phyloP scores from a whole-genome alignment of 2,329 filamentous ascomycete genomes.

The Penicillium janthinellum region DNA sequence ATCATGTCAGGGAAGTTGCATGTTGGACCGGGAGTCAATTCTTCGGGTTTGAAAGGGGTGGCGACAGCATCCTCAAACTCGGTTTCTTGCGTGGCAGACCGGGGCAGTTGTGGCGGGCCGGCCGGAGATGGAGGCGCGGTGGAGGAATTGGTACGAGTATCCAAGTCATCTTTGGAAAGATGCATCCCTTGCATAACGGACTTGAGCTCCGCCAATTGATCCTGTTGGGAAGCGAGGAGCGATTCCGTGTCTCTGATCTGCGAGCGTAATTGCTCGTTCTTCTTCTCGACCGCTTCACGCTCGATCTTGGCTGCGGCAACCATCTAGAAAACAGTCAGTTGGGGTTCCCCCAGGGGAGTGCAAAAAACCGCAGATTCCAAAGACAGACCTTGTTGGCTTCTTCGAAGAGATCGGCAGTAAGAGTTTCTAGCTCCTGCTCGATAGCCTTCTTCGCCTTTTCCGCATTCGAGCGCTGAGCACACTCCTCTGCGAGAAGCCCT shows the following conservation, averaged over 20 bases:
- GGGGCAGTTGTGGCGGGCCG: constrained; percentile 58
- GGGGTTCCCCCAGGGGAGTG: not conserved
- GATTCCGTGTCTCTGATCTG: constrained; percentile 86
- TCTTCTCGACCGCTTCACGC: constrained; percentile 76
- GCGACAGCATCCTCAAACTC: constrained; percentile 62
- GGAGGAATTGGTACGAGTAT: constrained; percentile 66
- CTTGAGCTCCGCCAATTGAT: constrained; percentile 90
- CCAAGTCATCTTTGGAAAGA: constrained; percentile 68
- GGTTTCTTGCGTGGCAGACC: constrained; percentile 55
- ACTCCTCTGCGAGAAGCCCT: constrained; percentile 65
- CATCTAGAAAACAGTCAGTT: constrained; percentile 60
- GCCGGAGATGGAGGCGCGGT: constrained; percentile 79
- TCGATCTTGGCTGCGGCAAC: constrained; percentile 86
- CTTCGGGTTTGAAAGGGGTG: constrained; percentile 51
- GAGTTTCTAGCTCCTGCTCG: constrained; percentile 84
- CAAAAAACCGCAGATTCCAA: not conserved
- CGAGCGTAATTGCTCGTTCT: constrained; percentile 82
- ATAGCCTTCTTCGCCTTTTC: constrained; percentile 85
- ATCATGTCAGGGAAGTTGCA: constrained; percentile 81
- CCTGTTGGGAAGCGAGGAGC: constrained; percentile 84
- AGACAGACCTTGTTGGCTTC: constrained; percentile 79
- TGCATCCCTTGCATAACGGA: constrained; percentile 86
- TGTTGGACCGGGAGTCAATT: constrained; percentile 63
- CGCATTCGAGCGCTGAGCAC: constrained; percentile 61
- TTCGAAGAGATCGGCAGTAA: constrained; percentile 93